Evolutionary conservation across 2,329 filamentous ascomycete species (phyloP).

Genomic region (Emergomyces orientalis): DNA sequence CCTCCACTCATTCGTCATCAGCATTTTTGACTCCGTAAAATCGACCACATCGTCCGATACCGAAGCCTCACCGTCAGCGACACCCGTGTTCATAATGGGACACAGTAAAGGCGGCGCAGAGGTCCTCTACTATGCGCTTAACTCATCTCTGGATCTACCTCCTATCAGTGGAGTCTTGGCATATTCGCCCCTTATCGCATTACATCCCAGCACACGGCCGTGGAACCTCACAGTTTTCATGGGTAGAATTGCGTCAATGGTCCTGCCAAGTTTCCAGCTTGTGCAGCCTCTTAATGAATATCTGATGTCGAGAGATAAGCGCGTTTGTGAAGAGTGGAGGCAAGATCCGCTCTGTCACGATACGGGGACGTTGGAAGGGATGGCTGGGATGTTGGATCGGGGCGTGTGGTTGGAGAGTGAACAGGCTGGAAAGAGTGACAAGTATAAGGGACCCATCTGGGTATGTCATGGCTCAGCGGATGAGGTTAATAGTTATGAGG

Average conservation of each 20-base stretch:
- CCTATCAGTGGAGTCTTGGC: slow-evolving; percentile 64
- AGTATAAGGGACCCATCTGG: slow-evolving; percentile 54
- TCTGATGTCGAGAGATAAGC: slow-evolving; percentile 58
- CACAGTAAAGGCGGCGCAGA: slow-evolving; percentile 87
- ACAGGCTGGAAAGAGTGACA: slow-evolving; percentile 21
- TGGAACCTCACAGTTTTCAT: slow-evolving; percentile 52
- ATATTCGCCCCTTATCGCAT: slow-evolving; percentile 69
- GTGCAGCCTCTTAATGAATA: slow-evolving; percentile 55
- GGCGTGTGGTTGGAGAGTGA: slow-evolving; percentile 48
- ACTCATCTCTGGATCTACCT: slow-evolving; percentile 43
- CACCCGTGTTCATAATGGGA: slow-evolving; percentile 73
- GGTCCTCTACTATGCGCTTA: slow-evolving; percentile 51
- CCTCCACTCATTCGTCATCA: slow-evolving; percentile 63
- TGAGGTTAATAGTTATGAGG: slow-evolving; percentile 55
- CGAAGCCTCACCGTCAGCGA: slow-evolving; percentile 27
- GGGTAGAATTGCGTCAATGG: slow-evolving; percentile 57
- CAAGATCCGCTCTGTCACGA: slow-evolving; percentile 68
- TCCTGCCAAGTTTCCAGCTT: slow-evolving; percentile 61
- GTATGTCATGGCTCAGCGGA: slow-evolving; percentile 71
- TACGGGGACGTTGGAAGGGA: slow-evolving; percentile 73
- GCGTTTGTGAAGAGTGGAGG: slow-evolving; percentile 50
- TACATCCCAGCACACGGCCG: slow-evolving; percentile 58
- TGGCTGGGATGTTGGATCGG: slow-evolving; percentile 69
- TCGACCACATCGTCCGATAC: slow-evolving; percentile 16
- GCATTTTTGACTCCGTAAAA: slow-evolving; percentile 42